Evolutionary conservation across 75 land plant genomes (phyloP), one percentile per base, ranked within the genome.

Genomic region (Cryptomeria japonica): DNA sequence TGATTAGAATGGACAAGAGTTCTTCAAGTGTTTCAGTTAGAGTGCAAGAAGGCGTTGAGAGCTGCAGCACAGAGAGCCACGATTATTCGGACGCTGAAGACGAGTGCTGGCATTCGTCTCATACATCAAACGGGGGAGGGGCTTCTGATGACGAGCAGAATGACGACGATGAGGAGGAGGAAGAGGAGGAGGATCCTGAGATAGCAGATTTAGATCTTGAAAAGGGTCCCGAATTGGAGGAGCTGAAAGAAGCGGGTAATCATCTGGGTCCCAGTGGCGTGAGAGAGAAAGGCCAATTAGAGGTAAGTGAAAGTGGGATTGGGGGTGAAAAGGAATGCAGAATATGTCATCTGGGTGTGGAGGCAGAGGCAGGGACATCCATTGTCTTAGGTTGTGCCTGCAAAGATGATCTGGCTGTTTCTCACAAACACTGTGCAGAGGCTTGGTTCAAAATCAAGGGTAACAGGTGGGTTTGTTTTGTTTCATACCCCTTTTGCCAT

Each of bases 361-460:
- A 86, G 87, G 93, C 88, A 36, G 72, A 72, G 64, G 55, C 70
- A 34, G 49, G 77, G 78, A 92, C 90, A 70, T 41, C 91, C 0
- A 94, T 97, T 56, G 95, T 93, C 73, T 88, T 97, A 84, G 98
- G 97, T 14, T 97, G 98, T 58, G 92, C 92, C 47, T 97, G 98
- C 86, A 97, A 97, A 89, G 92, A 95, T 87, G 98, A 97, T 90
- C 88, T 97, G 32, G 97, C 93, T 75, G 91, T 92, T 84, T 93
- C 96, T 42, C 98, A 97, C 73, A 92, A 89, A 34, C 88, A 93
- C 36, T 97, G 98, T 85, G 98, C 97, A 5, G 98, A 97, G 87
- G 89, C 95, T 1, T 97, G 98, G 98, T 97, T 97, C 90, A 97
- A 94, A 87, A 94, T 97, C 85, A 93, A 89, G 47, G 98, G 98